Evolutionary conservation across 2,329 filamentous ascomycete species (phyloP), one percentile per base, ranked within the genome.

Genomic region (Didymella arachidicola): DNA sequence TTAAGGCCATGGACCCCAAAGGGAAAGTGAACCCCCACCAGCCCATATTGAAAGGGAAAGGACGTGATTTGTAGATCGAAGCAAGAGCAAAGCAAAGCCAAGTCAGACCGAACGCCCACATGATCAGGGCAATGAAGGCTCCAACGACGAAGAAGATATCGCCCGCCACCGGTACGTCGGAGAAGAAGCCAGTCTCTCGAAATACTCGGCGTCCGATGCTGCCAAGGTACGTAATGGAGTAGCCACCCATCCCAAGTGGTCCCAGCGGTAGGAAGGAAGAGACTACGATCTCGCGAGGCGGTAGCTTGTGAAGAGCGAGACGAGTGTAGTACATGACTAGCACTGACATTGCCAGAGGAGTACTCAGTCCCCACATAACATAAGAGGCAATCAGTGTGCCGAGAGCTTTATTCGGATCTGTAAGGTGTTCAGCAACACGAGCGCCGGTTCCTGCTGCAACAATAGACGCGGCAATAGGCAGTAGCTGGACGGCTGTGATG

Each of bases 291-390:
- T 90, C 89, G 47, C 84, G 81, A 1, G 87, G 84, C 0, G 88
- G 88, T 14, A 91, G 80, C 38, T 87, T 86, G 74, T 91, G 84
- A 2, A 91, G 73, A 4, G 85, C 86, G 10, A 92, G 79, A 11
- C 89, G 86, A 59, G 89, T 86, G 69, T 89, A 90, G 74, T 91
- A 92, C 36, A 91, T 83, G 11, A 85, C 86, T 26, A 91, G 77
- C 19, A 90, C 83, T 41, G 83, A 81, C 73, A 87, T 83, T 1
- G 87, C 84, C 49, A 91, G 75, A 0, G 84, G 84, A 2, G 82
- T 81, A 4, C 87, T 86, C 57, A 86, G 85, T 0, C 88, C 88
- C 87, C 87, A 91, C 63, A 91, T 83, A 16, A 90, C 78, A 69
- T 91, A 92, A 3, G 82, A 87, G 16, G 80, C 80, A n/a, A 90